Evolutionary conservation across 2,329 filamentous ascomycete genomes (phyloP).

Genomic region (Paecilomyces formosus): DNA sequence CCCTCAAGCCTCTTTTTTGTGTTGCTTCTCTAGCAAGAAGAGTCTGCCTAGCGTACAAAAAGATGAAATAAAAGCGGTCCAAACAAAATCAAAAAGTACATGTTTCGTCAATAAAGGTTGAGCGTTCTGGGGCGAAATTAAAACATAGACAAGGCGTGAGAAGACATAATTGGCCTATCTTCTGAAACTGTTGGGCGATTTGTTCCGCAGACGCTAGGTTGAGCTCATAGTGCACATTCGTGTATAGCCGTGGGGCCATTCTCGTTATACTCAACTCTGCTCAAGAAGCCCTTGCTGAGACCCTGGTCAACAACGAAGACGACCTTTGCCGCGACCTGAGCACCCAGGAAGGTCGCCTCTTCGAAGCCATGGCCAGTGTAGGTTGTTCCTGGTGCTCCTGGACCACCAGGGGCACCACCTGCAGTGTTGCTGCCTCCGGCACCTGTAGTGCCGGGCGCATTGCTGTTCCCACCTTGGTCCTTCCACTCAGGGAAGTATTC

Average conservation of each 20-base stretch:
- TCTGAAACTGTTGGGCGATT: no score
- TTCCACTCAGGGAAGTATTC: slow-evolving; percentile 90
- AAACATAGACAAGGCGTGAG: neutral
- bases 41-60: slow-evolving; percentile 16
- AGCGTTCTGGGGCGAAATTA: neutral
- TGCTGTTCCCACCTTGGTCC: slow-evolving; percentile 47
- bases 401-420: slow-evolving; percentile 28
- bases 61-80: slow-evolving; percentile 4
- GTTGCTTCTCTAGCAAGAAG: slow-evolving; percentile 5
- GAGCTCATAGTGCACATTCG: slow-evolving; percentile 38
- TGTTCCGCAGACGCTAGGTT: neutral
- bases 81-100: slow-evolving; percentile 1
- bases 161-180: neutral
- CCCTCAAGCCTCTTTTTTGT: neutral
- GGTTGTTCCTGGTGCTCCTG: slow-evolving; percentile 10
- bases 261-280: slow-evolving; percentile 61
- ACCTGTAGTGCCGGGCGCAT: slow-evolving; percentile 22
- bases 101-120: neutral
- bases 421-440: slow-evolving; percentile 9
- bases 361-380: slow-evolving; percentile 50
- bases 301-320: slow-evolving; percentile 63
- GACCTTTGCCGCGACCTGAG: slow-evolving; percentile 75
- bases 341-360: slow-evolving; percentile 78
- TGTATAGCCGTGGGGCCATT: slow-evolving; percentile 58
- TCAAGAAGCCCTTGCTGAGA: slow-evolving; percentile 61